These are phyloP conservation scores for Cryptosporidium bovis DNA, from an alignment of 169 alveolate species.

Conservation along the genomic window DNA sequence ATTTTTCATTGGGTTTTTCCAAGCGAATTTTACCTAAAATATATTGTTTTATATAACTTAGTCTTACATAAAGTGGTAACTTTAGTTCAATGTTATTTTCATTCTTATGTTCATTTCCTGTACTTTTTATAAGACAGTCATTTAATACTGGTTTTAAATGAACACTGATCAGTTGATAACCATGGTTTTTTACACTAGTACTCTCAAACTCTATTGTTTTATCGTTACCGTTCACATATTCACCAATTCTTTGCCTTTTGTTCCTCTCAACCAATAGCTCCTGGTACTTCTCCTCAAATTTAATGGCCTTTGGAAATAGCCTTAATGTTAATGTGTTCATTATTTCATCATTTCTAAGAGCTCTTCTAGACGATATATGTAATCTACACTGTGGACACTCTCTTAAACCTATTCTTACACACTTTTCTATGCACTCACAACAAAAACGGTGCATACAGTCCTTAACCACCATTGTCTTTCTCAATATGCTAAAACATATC, in stretches of 20 bases:
- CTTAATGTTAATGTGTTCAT: slow-evolving; percentile 79
- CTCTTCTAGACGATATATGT: slow-evolving; percentile 83
- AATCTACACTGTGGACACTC: slow-evolving; percentile 86
- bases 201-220: background rate
- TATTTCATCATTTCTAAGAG: slow-evolving; percentile 77
- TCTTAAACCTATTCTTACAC: slow-evolving; percentile 82
- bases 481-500: slow-evolving; percentile 45
- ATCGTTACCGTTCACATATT: background rate
- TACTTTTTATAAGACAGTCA: background rate
- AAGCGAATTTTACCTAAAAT: slow-evolving; percentile 35
- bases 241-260: background rate
- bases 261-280: slow-evolving; percentile 39
- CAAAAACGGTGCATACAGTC: slow-evolving; percentile 86
- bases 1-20: slow-evolving; percentile 28
- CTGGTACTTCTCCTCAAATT: slow-evolving; percentile 51
- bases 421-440: slow-evolving; percentile 84
- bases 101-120: slow-evolving; percentile 1
- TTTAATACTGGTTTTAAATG: slow-evolving; percentile 11
- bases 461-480: slow-evolving; percentile 80
- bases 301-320: slow-evolving; percentile 77
- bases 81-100: slow-evolving; percentile 13
- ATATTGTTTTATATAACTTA: slow-evolving; percentile 32
- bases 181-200: background rate
- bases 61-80: slow-evolving; percentile 25
- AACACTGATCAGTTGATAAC: slow-evolving; percentile 15